Conservation (phyloP, 495 filamentous ascomycete genomes). For the Beverwykella pulmonaria region DNA sequence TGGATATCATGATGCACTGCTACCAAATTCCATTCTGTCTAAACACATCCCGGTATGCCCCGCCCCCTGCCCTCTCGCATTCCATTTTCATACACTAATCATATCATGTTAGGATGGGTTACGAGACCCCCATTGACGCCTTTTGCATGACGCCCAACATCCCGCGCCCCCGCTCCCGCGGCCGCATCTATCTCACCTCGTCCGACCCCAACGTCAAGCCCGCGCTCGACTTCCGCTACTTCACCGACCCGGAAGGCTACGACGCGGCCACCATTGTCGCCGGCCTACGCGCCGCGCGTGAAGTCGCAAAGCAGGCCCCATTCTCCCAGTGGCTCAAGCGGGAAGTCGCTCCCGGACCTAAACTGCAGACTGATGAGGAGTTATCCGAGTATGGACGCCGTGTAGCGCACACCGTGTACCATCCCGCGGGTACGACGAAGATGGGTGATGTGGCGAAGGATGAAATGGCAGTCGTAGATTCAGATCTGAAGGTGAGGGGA, state of each 20-base stretch:
- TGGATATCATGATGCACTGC: slow-evolving; percentile 90
- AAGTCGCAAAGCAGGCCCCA: slow-evolving; percentile 68
- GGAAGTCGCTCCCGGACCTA: slow-evolving; percentile 75
- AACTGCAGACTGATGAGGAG: slow-evolving; percentile 68
- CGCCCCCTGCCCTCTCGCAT: slow-evolving; percentile 41
- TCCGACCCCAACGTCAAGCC: slow-evolving; percentile 73
- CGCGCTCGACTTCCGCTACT: slow-evolving; percentile 83
- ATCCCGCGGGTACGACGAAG: slow-evolving; percentile 83
- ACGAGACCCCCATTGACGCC: slow-evolving; percentile 70
- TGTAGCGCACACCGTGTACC: slow-evolving; percentile 83
- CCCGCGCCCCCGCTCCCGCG: slow-evolving; percentile 74
- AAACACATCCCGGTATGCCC: slow-evolving; percentile 47
- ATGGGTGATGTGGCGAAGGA: slow-evolving; percentile 73
- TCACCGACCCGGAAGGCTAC: slow-evolving; percentile 82
- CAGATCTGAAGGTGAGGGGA: slow-evolving; percentile 58
- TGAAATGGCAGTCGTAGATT: slow-evolving; percentile 67
- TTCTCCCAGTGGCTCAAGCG: slow-evolving; percentile 79
- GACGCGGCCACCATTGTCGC: slow-evolving; percentile 79
- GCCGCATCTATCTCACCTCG: slow-evolving; percentile 71
- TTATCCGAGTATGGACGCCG: slow-evolving; percentile 73
- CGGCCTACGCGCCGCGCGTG: slow-evolving; percentile 71
- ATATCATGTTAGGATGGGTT: slow-evolving; percentile 60
- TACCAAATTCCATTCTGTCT: slow-evolving; percentile 81
- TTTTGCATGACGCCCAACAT: slow-evolving; percentile 95
- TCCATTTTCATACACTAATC: slow-evolving; percentile 10